phyloP scores from a whole-genome alignment of 176 grass and related monocot species.

The Pharus latifolius region DNA sequence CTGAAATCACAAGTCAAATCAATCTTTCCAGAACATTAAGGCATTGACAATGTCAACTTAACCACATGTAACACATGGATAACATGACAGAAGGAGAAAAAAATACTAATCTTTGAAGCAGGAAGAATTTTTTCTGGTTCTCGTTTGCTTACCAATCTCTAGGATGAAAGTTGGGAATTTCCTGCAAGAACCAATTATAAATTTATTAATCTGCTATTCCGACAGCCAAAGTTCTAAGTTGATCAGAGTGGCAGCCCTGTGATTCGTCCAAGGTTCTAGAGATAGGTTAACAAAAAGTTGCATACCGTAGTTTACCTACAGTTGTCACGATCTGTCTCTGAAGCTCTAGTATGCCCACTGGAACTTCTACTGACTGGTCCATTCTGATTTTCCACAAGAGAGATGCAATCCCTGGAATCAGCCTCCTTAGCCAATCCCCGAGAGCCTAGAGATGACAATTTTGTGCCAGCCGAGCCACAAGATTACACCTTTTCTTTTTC shows the following conservation, averaged over 20 bases:
- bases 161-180: conserved; percentile 13
- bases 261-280: too few species aligned
- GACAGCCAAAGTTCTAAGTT: conserved; percentile 12
- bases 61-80: neutral
- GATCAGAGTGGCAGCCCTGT: too few species aligned
- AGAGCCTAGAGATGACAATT: conserved; percentile 38
- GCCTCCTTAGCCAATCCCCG: conserved; percentile 33
- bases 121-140: neutral
- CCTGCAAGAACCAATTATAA: conserved; percentile 40
- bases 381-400: conserved; percentile 36
- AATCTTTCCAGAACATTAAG: neutral
- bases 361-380: conserved; percentile 13
- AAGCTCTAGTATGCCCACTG: conserved; percentile 10
- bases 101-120: neutral
- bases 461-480: conserved; percentile 68
- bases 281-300: conserved; percentile 8
- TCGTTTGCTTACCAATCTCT: conserved; percentile 53
- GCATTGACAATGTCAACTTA: neutral
- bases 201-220: neutral
- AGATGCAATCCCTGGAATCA: conserved; percentile 31
- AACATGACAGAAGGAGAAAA: neutral
- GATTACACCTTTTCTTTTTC: conserved; percentile 70
- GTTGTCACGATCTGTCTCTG: conserved; percentile 16
- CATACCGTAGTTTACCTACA: conserved; percentile 36
- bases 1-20: neutral